Evolutionary conservation across 2,329 filamentous ascomycete species (phyloP).

Genomic region (Teratosphaeria pseudoeucalypti): DNA sequence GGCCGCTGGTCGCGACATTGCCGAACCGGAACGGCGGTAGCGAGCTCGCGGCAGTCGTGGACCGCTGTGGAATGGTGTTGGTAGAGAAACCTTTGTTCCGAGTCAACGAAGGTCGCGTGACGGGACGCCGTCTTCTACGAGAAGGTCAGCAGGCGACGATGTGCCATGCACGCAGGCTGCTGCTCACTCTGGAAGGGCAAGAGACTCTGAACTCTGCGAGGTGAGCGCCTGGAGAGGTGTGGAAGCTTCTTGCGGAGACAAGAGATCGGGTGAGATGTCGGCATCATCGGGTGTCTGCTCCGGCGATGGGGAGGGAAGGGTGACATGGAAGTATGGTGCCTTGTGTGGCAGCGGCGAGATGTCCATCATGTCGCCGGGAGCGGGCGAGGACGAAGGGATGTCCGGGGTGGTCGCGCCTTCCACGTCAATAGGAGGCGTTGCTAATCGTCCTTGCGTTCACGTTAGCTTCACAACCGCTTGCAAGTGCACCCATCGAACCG

Average conservation of each 20-base stretch:
- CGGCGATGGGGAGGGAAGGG: constrained; percentile 63
- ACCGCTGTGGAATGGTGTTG: constrained; percentile 50
- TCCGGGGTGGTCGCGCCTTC: constrained; percentile 77
- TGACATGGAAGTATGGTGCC: constrained; percentile 52
- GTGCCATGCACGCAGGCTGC: not conserved
- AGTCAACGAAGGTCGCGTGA: constrained; percentile 62
- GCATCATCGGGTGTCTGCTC: constrained; percentile 36
- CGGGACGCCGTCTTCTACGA: constrained; percentile 21
- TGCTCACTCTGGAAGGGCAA: constrained; percentile 23
- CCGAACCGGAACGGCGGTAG: constrained; percentile 69
- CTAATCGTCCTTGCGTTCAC: constrained; percentile 29
- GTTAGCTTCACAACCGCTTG: constrained; percentile 10
- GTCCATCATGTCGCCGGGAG: constrained; percentile 69
- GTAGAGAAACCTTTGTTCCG: constrained; percentile 62
- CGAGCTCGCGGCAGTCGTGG: constrained; percentile 50
- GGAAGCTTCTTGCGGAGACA: constrained; percentile 20
- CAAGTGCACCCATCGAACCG: not conserved
- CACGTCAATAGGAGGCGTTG: constrained; percentile 39
- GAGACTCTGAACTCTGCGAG: constrained; percentile 11
- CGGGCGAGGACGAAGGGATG: constrained; percentile 68
- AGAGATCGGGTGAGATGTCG: constrained; percentile 17
- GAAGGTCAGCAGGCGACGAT: not conserved
- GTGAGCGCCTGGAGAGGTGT: constrained; percentile 6
- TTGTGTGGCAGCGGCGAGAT: constrained; percentile 91
- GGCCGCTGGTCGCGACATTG: constrained; percentile 28